Evolutionary conservation across 2,329 filamentous ascomycete species (phyloP), one percentile per base, ranked within the genome.

Genomic region (Trichoderma guizhouense): DNA sequence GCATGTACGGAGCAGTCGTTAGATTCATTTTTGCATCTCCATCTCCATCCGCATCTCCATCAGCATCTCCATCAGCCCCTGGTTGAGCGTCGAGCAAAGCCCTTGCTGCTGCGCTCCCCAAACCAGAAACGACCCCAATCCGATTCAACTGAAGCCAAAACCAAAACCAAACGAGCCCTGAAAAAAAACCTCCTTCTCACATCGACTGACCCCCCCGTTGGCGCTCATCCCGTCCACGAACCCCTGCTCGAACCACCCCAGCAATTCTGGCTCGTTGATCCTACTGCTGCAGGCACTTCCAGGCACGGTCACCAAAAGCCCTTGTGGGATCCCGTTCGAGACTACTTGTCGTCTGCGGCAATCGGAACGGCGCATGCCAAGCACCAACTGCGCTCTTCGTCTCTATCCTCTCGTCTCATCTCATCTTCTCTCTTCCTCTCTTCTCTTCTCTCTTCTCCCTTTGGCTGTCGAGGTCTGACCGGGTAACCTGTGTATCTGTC

Each of bases 231-330:
- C 63, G 63, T 66, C 63, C 47, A 14, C 55, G 21, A 34, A 34
- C 57, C 66, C 66, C 66, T 69, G 66, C 66, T 62, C 57, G 14
- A 61, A 21, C 66, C 36, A 69, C 66, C 66, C 66, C 66, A 36
- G 66, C 58, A 64, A 64, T 62, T 39, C 34, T 39, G 53, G 43
- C 39, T 65, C 55, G 69, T 71, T 71, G 53, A 71, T 71, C 63
- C 62, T 55, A 43, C 62, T 62, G 53, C 69, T 71, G 69, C 71
- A 69, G 71, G 71, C 71, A 72, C 71, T 69, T 62, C 55, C 43
- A 72, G 71, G 65, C 57, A 67, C 69, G 63, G 69, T 57, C 53
- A 47, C 65, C 58, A 68, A 34, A 34, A 69, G 53, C 71, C 71
- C 65, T 69, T 57, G 65, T 39, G 39, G 66, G 66, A 69, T 72